Evolutionary conservation across 257 asterid species (phyloP).

Genomic region (Fraxinus anomala): DNA sequence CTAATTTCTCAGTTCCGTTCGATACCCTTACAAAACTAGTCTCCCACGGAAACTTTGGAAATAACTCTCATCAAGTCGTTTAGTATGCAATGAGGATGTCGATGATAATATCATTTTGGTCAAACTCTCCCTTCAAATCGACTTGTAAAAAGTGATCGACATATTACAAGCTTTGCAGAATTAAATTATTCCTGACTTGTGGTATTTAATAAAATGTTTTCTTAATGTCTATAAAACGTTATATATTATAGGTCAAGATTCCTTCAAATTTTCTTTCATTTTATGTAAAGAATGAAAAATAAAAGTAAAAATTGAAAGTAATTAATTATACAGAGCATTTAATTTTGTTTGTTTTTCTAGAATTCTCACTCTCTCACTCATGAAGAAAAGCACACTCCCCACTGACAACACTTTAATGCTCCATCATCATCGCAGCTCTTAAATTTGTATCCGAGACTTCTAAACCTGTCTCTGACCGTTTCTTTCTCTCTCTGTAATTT

Average conservation of each 20-base stretch:
- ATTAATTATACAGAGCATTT: slow-evolving; percentile 26
- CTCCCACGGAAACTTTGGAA: too few species aligned
- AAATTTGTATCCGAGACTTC: slow-evolving; percentile 30
- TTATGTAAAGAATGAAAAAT: slow-evolving; percentile 21
- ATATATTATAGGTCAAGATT: not conserved
- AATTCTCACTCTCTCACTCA: slow-evolving; percentile 26
- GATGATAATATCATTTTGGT: slow-evolving; percentile 14
- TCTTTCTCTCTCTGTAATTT: slow-evolving; percentile 10
- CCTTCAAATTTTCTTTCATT: not conserved
- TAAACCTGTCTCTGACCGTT: not conserved
- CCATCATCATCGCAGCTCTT: slow-evolving; percentile 32
- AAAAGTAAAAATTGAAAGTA: not conserved
- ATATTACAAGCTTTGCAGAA: too few species aligned
- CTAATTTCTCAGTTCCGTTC: too few species aligned
- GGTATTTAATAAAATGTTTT: not conserved
- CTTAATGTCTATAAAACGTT: not conserved
- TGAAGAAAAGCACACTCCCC: slow-evolving; percentile 42
- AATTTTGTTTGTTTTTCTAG: slow-evolving; percentile 8
- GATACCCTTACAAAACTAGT: too few species aligned
- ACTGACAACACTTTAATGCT: slow-evolving; percentile 50
- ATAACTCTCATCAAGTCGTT: too few species aligned
- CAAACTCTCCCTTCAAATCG: not conserved
- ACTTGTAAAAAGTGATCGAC: too few species aligned
- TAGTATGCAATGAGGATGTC: too few species aligned
- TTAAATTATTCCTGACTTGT: slow-evolving; percentile 2